Evolutionary conservation across 352 stramenopile genomes (phyloP).

Genomic region (Globisporangium nunn): DNA sequence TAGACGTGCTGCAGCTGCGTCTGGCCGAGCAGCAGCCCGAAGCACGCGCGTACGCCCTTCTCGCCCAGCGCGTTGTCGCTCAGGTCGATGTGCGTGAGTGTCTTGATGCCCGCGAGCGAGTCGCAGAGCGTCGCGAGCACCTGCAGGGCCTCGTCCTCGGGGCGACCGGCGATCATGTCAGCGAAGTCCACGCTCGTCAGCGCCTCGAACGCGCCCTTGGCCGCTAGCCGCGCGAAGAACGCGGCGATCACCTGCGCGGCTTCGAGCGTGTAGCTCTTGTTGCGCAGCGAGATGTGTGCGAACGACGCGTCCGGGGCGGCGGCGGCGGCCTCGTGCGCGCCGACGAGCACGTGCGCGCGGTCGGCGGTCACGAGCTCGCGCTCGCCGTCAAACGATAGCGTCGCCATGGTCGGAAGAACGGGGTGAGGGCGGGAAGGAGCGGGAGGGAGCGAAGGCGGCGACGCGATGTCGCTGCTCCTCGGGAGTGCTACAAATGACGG

Average conservation of each 20-base stretch:
- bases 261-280: slow-evolving; percentile 85
- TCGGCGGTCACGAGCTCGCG: slow-evolving; percentile 72
- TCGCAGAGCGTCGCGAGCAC: slow-evolving; percentile 79
- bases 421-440: not conserved
- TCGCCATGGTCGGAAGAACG: not conserved
- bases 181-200: slow-evolving; percentile 80
- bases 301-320: slow-evolving; percentile 27
- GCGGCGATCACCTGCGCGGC: slow-evolving; percentile 64
- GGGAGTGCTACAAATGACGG: not conserved
- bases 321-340: slow-evolving; percentile 30
- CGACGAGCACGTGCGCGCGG: slow-evolving; percentile 62
- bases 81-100: slow-evolving; percentile 77
- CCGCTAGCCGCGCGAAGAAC: slow-evolving; percentile 54
- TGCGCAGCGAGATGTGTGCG: slow-evolving; percentile 79
- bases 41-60: slow-evolving; percentile 90
- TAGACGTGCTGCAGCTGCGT: slow-evolving; percentile 80
- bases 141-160: slow-evolving; percentile 77
- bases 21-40: slow-evolving; percentile 75
- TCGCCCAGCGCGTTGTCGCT: slow-evolving; percentile 95
- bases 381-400: slow-evolving; percentile 54
- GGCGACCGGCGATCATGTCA: slow-evolving; percentile 81
- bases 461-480: not conserved
- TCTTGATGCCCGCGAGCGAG: slow-evolving; percentile 59
- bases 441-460: not conserved
- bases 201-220: slow-evolving; percentile 37